phyloP scores from a whole-genome alignment of 1,284 basidiomycete genomes.

The Rhizoctonia solani region DNA sequence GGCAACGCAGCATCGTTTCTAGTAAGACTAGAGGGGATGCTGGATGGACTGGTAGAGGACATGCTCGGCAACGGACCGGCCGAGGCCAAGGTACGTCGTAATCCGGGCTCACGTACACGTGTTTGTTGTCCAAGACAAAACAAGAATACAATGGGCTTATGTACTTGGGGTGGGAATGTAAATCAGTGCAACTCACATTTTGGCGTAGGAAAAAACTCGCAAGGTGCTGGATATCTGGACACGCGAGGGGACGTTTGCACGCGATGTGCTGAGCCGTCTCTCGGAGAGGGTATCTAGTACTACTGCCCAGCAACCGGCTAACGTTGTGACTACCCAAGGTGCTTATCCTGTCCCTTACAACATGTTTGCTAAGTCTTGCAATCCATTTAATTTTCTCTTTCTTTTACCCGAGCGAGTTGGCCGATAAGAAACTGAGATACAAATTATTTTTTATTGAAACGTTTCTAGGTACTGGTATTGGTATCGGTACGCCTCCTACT shows the following conservation, averaged over 20 bases:
- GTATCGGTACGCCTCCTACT: conserved; percentile 23
- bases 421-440: conserved; percentile 27
- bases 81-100: conserved; percentile 80
- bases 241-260: conserved; percentile 83
- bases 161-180: too few relatives aligned
- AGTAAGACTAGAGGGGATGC: conserved; percentile 80
- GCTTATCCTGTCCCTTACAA: too few relatives aligned
- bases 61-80: conserved; percentile 63
- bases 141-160: too few relatives aligned
- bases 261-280: conserved; percentile 67
- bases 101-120: too few relatives aligned
- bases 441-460: too few relatives aligned
- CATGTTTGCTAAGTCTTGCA: too few relatives aligned
- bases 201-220: conserved; percentile 84
- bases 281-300: too few relatives aligned
- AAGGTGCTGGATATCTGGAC: conserved; percentile 96
- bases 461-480: background rate
- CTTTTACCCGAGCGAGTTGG: conserved; percentile 62
- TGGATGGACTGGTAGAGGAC: conserved; percentile 82
- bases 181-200: background rate
- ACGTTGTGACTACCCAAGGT: too few relatives aligned
- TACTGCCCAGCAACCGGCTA: too few relatives aligned
- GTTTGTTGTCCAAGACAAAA: too few relatives aligned
- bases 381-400: too few relatives aligned
- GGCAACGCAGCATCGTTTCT: conserved; percentile 83